Conservation (phyloP, 2,329 filamentous ascomycete species). For the Apiospora rasikravindrae region DNA sequence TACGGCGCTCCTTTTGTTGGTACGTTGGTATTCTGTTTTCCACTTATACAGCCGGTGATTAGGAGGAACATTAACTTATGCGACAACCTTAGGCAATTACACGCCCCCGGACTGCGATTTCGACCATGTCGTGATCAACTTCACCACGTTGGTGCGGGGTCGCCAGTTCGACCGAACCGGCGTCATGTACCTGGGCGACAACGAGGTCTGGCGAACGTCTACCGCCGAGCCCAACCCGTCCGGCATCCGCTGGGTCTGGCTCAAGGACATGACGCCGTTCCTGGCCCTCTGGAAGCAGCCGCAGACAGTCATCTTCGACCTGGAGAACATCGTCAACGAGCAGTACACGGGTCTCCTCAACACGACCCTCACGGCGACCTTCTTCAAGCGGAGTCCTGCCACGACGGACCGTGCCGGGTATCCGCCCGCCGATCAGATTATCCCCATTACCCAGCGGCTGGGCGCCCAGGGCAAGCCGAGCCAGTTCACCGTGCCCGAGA, state of each 20-base stretch:
- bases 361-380: constrained; percentile 75
- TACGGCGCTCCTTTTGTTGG: constrained; percentile 78
- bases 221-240: constrained; percentile 75
- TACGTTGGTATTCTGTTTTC: constrained; percentile 42
- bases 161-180: constrained; percentile 79
- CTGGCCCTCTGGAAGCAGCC: constrained; percentile 69
- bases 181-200: constrained; percentile 76
- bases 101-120: constrained; percentile 72
- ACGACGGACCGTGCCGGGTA: constrained; percentile 44
- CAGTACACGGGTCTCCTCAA: constrained; percentile 77
- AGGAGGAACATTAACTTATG: constrained; percentile 16
- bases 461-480: constrained; percentile 60
- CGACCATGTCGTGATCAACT: constrained; percentile 76
- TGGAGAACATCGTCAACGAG: constrained; percentile 74
- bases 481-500: constrained; percentile 68
- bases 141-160: constrained; percentile 74
- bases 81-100: constrained; percentile 58
- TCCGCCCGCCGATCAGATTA: constrained; percentile 65
- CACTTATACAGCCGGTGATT: neutral
- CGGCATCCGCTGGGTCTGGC: constrained; percentile 77
- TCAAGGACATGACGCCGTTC: constrained; percentile 80
- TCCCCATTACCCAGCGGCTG: constrained; percentile 67
- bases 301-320: constrained; percentile 80
- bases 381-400: constrained; percentile 55
- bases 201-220: constrained; percentile 82